Evolutionary conservation across 768 basidiomycete species (phyloP), one percentile per base, ranked within the genome.

Genomic region (Cyathus striatus): DNA sequence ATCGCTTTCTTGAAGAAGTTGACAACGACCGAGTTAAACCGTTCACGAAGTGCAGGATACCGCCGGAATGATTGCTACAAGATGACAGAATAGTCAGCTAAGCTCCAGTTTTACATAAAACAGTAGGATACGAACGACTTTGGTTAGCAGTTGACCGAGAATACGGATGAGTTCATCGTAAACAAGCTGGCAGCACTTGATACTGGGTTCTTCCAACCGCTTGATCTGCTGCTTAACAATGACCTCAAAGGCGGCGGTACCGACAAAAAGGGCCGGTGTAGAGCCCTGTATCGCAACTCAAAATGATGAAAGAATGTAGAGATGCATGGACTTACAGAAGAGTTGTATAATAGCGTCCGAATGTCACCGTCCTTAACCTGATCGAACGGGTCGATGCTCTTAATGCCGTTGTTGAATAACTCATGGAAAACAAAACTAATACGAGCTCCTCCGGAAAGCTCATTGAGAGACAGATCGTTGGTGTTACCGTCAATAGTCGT

Each of bases 401-500:
- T 93, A 62, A 99, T 79, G 47, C 96, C 96, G 57, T 87, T 94
- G 68, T 94, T 96, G 78, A 89, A 99, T 45, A 98, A 66, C 60
- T 99, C 96, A 61, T 99, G 96, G 75, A 94, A 99, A 41, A 99
- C 96, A 58, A 97, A 99, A 57, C 86, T 90, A 73, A 99, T 98
- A 64, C 96, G 83, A 22, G 96, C 96, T 62, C 96, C 96, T 55
- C 96, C 96, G n/a, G 90, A 91, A 17, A 99, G 77, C 65, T 99
- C 96, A 56, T 98, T 98, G 56, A 96, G 60, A 1, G 89, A 86
- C 25, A 98, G 69, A 60, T 99, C 96, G 57, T 95, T 94, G 22
- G 92, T 93, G 68, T 90, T 93, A 64, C 96, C 96, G 60, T 99
- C 96, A 51, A 99, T 96, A 27, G 89, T 86, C 10, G 90, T 90